Base-by-base conservation (phyloP, 2,329 filamentous ascomycete genomes). In the Ceratocystis harringtonii region DNA sequence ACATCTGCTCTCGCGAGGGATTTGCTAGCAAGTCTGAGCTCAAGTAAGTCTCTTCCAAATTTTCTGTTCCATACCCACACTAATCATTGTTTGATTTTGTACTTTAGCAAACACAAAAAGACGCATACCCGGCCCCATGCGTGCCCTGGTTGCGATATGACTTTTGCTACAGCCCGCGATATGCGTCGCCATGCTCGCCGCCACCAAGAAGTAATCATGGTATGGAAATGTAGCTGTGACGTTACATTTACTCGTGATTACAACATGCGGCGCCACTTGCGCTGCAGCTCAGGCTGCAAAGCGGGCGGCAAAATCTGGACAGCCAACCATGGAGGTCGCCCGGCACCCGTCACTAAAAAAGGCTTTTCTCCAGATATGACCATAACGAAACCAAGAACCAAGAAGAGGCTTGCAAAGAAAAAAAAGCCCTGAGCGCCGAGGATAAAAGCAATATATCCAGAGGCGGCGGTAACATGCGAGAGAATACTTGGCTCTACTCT, bases 201-300 rank as follows among this genome's bases (percentile, higher is more conserved):
- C n/a, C 65, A 67, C 28, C 30, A 62, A n/a, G 19, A 61, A 15
- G 30, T 41, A 5, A 57, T 67, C 7, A 25, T 61, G 28, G 65
- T 65, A 0, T 67, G 65, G 45, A 22, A 61, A 12, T 67, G 65
- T 43, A 64, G 22, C 32, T 67, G 65, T 22, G 36, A 8, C 12
- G 22, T 55, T 17, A 64, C 65, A 10, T 67, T 67, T 30, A 67
- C 65, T 2, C 65, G 65, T 12, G 62, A 65, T 36, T 67, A 67
- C 50, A 67, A 67, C 57, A 41, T 67, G n/a, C 62, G 58, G n/a
- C 65, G 65, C 17, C 65, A 67, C 45, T 36, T 63, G 50, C 60
- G 60, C 22, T 43, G 36, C 12, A 64, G 36, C 25, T 3, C 44
- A 10, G 8, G 1, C 19, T 67, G 65, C 30, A 8, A 2, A 10